Base-by-base conservation (phyloP, 805 yeast genomes). In the Cyberlindnera petersonii region DNA sequence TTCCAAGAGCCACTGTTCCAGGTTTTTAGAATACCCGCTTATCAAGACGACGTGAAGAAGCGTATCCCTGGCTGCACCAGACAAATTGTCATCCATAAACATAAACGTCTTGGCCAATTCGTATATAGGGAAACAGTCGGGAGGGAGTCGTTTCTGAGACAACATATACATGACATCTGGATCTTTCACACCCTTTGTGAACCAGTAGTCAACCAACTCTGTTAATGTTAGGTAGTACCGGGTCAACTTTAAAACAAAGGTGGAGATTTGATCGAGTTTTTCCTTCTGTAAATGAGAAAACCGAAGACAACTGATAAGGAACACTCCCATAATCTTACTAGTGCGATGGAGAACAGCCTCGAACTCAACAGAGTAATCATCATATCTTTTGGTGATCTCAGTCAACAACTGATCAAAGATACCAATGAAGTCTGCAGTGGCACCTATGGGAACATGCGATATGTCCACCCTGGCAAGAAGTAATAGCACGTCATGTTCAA, bases 71-170 rank as follows among this genome's bases (percentile, higher is more conserved):
- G 50, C 38, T 9, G 35, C 13, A 4, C 34, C 14, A 2, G 40
- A 27, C 11, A 45, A 22, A 3, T 18, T 19, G 13, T 44, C 50
- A 6, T 39, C 49, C 51, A 52, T 36, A 24, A 49, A 47, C 11
- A 59, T 32, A 27, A 56, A 49, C 16, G 46, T 50, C 28, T 42
- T 47, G 1, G 52, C 24, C 13, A 58, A 27, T 16, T 57, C 60
- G 39, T 40, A 58, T 0, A 55, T 35, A 1, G 62, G 62, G 23
- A 56, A 53, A 6, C 46, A 39, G 15, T 20, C 26, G 1, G 19
- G 13, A 6, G 24, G 17, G 4, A 48, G 38, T 3, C 26, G 29
- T 15, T 35, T 48, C 16, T 26, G 20, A 10, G 35, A 11, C 2
- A 55, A 16, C 24, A 40, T 15, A 5, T 19, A 42, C 33, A 34